Evolutionary conservation across 1,284 basidiomycete species (phyloP).

Genomic region (Boletus semigastroideus): DNA sequence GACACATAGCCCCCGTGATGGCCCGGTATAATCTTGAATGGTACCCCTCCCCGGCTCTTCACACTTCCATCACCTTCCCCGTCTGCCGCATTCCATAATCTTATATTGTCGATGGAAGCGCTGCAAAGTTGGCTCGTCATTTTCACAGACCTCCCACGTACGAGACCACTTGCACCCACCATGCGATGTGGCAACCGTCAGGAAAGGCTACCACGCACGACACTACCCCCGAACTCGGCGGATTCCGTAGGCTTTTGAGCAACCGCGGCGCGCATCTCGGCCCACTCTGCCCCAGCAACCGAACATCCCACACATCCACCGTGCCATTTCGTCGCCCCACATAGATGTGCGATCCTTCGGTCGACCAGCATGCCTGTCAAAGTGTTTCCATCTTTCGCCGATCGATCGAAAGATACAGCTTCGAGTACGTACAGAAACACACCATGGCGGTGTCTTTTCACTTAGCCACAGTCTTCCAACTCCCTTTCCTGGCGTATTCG

Average conservation of each 20-base stretch:
- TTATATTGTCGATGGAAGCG: conserved; percentile 90
- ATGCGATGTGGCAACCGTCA: conserved; percentile 86
- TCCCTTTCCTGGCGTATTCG: conserved; percentile 59
- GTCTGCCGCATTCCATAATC: conserved; percentile 90
- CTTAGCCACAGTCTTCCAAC: conserved; percentile 86
- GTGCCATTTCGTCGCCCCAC: conserved; percentile 90
- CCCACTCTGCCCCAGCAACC: conserved; percentile 63
- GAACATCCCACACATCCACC: conserved; percentile 94
- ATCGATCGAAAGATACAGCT: conserved; percentile 1
- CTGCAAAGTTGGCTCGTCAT: conserved; percentile 41
- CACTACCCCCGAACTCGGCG: conserved; percentile 87
- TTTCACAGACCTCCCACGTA: conserved; percentile 23
- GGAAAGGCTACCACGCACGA: conserved; percentile 90
- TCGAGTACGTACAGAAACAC: conserved; percentile 69
- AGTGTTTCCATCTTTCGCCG: background rate
- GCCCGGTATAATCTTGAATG: conserved; percentile 95
- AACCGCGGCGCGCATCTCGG: conserved; percentile 65
- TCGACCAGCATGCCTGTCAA: conserved; percentile 88
- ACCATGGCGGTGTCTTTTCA: conserved; percentile 94
- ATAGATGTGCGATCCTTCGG: conserved; percentile 85
- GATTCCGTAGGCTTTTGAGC: conserved; percentile 82
- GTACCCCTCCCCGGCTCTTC: conserved; percentile 63
- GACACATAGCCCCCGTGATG: conserved; percentile 95
- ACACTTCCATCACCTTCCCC: conserved; percentile 62
- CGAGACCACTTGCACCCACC: conserved; percentile 49